Evolutionary conservation across 1,284 basidiomycete genomes (phyloP), one percentile per base, ranked within the genome.

Genomic region (Pisolithus thermaeus): DNA sequence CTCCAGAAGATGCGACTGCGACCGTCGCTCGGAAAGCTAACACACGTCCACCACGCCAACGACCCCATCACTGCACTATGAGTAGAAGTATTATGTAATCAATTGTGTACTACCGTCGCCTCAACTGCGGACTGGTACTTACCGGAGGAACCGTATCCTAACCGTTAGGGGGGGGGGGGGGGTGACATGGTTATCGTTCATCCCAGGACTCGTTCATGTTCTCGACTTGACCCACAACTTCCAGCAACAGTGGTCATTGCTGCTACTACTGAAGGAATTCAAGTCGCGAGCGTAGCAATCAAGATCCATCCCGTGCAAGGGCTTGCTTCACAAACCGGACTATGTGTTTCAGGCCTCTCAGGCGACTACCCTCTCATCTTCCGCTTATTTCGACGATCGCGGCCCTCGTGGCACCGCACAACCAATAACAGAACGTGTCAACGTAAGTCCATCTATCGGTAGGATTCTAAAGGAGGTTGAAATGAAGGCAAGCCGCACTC

Each of bases 341-440:
- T 7, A 25, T 36, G 76, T 75, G 73, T 70, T 74, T 54, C 73
- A 75, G 47, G 62, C 61, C 23, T 61, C 68, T 20, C 73, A 84
- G 62, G 70, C 80, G 5, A 77, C 75, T 14, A 87, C 85, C 1
- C 86, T 89, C 66, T 87, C 86, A 1, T 73, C 81, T 32, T 75
- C 79, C 14, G 71, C 83, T 11, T 87, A 86, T 68, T 90, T 90
- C 61, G 78, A 81, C 56, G 85, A 89, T 64, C 76, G 85, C 50
- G 86, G 85, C 3, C 56, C 66, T 12, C 74, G 84, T 61, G 85
- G 85, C 2, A 76, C 75, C 46, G 84, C 87, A 11, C 76, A 84
- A 60, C 84, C 87, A 46, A 85, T 88, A 49, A 82, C 83, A n/a
- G 83, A 88, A 65, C 73, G 77, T 41, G 78, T 87, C 39, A 80